Evolutionary conservation across 1,139 yeast genomes (phyloP), one percentile per base, ranked within the genome.

Genomic region (Hemisphaericaspora lyxosophila): DNA sequence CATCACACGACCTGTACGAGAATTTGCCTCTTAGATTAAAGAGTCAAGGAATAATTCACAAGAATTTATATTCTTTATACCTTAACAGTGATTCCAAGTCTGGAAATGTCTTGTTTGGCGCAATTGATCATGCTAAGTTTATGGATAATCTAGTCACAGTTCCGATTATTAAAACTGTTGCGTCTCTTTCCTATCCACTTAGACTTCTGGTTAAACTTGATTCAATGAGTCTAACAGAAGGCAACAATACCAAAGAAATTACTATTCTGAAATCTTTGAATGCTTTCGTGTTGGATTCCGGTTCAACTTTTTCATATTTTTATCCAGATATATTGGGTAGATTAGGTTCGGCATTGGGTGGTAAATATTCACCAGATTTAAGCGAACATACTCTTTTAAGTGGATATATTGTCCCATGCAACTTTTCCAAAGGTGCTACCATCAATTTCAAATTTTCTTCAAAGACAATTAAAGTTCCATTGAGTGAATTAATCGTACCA

Each of bases 1-100:
- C 71, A 3, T 62, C 68, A 2, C 40, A 46, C 27, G 25, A 34
- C 25, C 38, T 37, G 22, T 66, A 66, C 45, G 60, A 59, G 35
- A 66, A 65, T 43, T 52, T 65, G 12, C 72, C 71, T 2, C 26
- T 57, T 16, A 58, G 55, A 38, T 49, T 67, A 49, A 56, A 48
- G 39, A 40, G 41, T 19, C 52, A 57, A 41, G 89, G 88, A 0
- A 46, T 69, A 9, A 82, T 79, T 42, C 44, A 68, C 19, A 72
- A 71, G 41, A 64, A 60, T 34, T 73, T 76, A 1, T 83, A 80
- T 52, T 82, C 59, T 53, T 77, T 54, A 62, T 79, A 73, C 59
- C 64, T 80, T 40, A 69, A 70, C 40, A 57, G 56, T 14, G 55
- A 43, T 31, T 43, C 53, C 18, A 34, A 43, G 2, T 19, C 57